phyloP scores from a whole-genome alignment of 805 yeast genomes.

The Kodamaea fukazawae region DNA sequence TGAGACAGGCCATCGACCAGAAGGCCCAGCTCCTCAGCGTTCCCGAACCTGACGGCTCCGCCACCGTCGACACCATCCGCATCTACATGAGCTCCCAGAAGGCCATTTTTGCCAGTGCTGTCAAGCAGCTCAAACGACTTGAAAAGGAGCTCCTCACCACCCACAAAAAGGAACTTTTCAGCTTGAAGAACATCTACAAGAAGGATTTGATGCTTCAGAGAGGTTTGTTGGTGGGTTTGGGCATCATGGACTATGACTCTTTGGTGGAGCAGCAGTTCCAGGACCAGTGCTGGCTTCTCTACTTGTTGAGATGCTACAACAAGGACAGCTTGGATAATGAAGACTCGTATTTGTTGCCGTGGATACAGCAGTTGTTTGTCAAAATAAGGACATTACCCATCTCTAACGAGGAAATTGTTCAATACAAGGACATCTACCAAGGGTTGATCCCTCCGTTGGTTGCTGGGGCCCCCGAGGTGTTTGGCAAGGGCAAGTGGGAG shows the following conservation, averaged over 20 bases:
- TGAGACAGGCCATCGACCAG: constrained; percentile 49
- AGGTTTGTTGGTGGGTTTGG: constrained; percentile 55
- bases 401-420: constrained; percentile 52
- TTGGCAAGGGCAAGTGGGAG: constrained; percentile 48
- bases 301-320: constrained; percentile 61
- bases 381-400: constrained; percentile 37
- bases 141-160: constrained; percentile 47
- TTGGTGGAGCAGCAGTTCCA: constrained; percentile 46
- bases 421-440: constrained; percentile 52
- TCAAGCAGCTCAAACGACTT: constrained; percentile 42
- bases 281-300: constrained; percentile 59
- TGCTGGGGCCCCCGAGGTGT: constrained; percentile 56
- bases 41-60: constrained; percentile 4
- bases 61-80: constrained; percentile 4
- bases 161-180: constrained; percentile 44
- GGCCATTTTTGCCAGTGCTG: constrained; percentile 41
- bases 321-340: constrained; percentile 30
- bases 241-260: constrained; percentile 53
- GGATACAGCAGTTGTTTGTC: constrained; percentile 43
- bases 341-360: constrained; percentile 47
- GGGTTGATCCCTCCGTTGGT: constrained; percentile 49
- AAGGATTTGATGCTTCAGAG: constrained; percentile 52
- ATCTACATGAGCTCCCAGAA: constrained; percentile 50
- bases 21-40: constrained; percentile 37
- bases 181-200: constrained; percentile 58